Conservation (phyloP, 306 rosid genomes). For the Ochetophila trinervis region DNA sequence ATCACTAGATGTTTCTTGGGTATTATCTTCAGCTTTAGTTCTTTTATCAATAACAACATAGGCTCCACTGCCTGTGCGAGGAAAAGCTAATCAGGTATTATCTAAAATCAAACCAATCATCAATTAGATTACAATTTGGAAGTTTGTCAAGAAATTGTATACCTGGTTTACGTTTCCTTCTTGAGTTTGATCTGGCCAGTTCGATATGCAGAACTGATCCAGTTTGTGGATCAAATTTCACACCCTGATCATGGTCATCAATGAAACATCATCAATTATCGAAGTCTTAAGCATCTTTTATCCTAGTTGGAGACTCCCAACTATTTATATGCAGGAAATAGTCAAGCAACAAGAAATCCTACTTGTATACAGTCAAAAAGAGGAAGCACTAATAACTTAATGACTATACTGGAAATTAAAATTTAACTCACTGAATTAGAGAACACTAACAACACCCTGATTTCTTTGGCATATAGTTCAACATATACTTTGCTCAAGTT, state of each 20-base stretch:
- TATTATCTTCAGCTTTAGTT: constrained; percentile 49
- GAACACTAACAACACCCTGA: neutral
- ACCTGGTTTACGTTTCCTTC: constrained; percentile 95
- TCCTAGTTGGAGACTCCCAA: constrained; percentile 5
- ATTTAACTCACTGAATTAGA: neutral
- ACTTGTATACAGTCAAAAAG: constrained; percentile 4
- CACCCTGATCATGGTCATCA: constrained; percentile 54
- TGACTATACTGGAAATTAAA: neutral
- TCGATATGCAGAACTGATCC: constrained; percentile 83
- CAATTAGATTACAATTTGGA: neutral
- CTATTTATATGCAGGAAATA: no score
- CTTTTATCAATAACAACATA: constrained; percentile 92
- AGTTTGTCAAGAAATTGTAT: constrained; percentile 2
- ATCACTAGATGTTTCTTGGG: constrained; percentile 71
- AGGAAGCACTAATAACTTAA: no score
- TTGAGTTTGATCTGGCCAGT: constrained; percentile 89
- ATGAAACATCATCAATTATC: constrained; percentile 21
- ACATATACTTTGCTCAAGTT: neutral
- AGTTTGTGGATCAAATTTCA: constrained; percentile 91
- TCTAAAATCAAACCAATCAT: constrained; percentile 12
- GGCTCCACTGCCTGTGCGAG: constrained; percentile 70
- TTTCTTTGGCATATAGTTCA: neutral
- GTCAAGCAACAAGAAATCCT: constrained; percentile 16
- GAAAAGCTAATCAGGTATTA: constrained; percentile 7
- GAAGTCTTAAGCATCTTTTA: constrained; percentile 10